Percentiles rank a stretch among this genome's conserved stretches.
phyloP scores from a whole-genome alignment of 495 filamentous ascomycete species.

The Cudoniella acicularis region DNA sequence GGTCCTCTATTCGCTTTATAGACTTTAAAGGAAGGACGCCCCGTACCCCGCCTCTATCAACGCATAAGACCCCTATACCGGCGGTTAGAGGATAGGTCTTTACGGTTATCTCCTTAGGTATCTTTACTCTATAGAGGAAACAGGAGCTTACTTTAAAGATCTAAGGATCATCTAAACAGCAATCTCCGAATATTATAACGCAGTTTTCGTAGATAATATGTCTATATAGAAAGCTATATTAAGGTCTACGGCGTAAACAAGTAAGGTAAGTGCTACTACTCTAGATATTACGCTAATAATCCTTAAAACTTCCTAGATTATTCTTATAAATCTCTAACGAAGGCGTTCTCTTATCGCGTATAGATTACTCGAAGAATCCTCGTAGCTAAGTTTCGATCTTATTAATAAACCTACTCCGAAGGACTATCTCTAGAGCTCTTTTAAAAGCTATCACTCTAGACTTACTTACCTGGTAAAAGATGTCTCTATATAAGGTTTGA shows the following conservation, averaged over 20 bases:
- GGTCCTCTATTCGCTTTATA: too few relatives aligned
- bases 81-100: too few relatives aligned
- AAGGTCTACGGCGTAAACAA: slow-evolving; percentile 11
- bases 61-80: too few relatives aligned
- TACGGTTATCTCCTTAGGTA: too few relatives aligned
- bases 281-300: too few relatives aligned
- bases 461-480: background rate
- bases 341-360: background rate
- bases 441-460: background rate
- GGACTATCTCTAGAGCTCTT: background rate
- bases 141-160: slow-evolving; percentile 22
- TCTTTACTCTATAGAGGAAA: slow-evolving; percentile 18
- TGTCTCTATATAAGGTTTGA: slow-evolving; percentile 16
- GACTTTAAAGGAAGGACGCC: too few relatives aligned
- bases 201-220: slow-evolving; percentile 20
- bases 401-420: background rate
- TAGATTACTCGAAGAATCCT: slow-evolving; percentile 1
- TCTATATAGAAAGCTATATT: slow-evolving; percentile 18
- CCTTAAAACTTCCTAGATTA: background rate
- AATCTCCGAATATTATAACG: slow-evolving; percentile 8
- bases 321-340: background rate
- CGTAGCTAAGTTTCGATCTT: background rate
- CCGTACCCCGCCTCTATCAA: too few relatives aligned
- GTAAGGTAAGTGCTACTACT: slow-evolving; percentile 11
- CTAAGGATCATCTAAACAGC: slow-evolving; percentile 9